Percentiles rank a stretch among this genome's conserved stretches.
Conservation (phyloP, 2,329 filamentous ascomycete species). For the Metarhizium anisopliae region DNA sequence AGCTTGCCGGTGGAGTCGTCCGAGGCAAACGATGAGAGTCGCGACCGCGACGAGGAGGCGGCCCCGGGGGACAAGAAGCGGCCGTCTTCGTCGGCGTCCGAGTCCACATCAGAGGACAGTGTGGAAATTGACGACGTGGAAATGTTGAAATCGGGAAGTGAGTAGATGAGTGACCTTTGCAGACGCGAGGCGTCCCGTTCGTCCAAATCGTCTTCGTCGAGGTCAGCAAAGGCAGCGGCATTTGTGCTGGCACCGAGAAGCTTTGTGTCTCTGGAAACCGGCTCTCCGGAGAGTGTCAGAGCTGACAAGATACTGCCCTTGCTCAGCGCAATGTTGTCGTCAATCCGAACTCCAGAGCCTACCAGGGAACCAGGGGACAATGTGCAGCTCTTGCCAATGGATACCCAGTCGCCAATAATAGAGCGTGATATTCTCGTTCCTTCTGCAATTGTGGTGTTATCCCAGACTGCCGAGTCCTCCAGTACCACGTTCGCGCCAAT, state of each 20-base stretch:
- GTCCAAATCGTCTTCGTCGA: constrained; percentile 40
- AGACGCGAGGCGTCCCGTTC: constrained; percentile 40
- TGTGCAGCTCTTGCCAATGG: constrained; percentile 61
- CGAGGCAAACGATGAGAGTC: constrained; percentile 64
- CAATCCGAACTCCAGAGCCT: constrained; percentile 67
- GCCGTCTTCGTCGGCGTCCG: constrained; percentile 58
- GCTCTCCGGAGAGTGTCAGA: constrained; percentile 26
- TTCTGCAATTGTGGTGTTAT: constrained; percentile 70
- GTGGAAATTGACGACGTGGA: constrained; percentile 49
- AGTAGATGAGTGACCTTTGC: constrained; percentile 48
- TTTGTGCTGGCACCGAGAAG: constrained; percentile 42
- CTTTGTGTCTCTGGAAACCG: constrained; percentile 30
- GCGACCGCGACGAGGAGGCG: constrained; percentile 44
- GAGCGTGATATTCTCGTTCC: constrained; percentile 60
- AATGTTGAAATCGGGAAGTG: constrained; percentile 41
- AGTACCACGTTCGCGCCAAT: constrained; percentile 80
- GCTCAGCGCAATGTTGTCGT: constrained; percentile 46
- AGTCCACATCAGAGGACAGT: constrained; percentile 55
- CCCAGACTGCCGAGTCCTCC: constrained; percentile 79
- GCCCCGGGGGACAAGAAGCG: constrained; percentile 39
- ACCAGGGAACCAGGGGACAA: constrained; percentile 68
- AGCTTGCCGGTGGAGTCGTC: constrained; percentile 51
- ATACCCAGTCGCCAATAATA: constrained; percentile 65
- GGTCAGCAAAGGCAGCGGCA: constrained; percentile 38
- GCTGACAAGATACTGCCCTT: constrained; percentile 24